Percentiles rank a stretch among this genome's conserved stretches.
Conservation (phyloP, 345 rosid genomes). For the Pistacia atlantica region DNA sequence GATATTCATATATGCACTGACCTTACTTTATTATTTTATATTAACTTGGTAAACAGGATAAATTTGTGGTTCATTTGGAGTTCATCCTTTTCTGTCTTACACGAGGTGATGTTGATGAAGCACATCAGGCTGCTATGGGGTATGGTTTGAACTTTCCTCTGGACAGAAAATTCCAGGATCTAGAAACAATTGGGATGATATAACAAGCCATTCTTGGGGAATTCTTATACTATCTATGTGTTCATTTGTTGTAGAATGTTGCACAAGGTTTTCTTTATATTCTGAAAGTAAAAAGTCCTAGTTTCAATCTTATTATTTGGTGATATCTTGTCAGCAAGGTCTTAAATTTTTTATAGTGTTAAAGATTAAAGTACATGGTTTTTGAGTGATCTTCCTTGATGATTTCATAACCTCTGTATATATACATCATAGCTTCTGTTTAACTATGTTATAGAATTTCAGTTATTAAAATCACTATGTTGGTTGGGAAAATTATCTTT, state of each 20-base stretch:
- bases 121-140: slow-evolving; percentile 56
- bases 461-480: background rate
- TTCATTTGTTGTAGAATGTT: background rate
- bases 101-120: slow-evolving; percentile 50
- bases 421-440: background rate
- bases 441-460: background rate
- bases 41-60: slow-evolving; percentile 47
- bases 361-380: background rate
- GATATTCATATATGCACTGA: background rate
- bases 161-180: background rate
- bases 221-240: background rate
- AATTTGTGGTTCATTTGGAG: slow-evolving; percentile 62
- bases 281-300: background rate
- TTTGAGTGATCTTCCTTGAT: background rate
- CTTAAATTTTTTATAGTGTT: background rate
- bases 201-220: background rate
- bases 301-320: background rate
- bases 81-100: slow-evolving; percentile 55
- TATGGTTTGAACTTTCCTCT: slow-evolving; percentile 24
- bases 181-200: slow-evolving; percentile 2
- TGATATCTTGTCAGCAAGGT: background rate
- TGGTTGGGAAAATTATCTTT: background rate
- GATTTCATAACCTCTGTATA: slow-evolving; percentile 1
- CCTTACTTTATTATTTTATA: slow-evolving; percentile 3
- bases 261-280: background rate